These are phyloP conservation scores for Immersiporthe knoxdaviesiana DNA, from an alignment of 2,329 filamentous ascomycete species.

Conservation along the genomic window DNA sequence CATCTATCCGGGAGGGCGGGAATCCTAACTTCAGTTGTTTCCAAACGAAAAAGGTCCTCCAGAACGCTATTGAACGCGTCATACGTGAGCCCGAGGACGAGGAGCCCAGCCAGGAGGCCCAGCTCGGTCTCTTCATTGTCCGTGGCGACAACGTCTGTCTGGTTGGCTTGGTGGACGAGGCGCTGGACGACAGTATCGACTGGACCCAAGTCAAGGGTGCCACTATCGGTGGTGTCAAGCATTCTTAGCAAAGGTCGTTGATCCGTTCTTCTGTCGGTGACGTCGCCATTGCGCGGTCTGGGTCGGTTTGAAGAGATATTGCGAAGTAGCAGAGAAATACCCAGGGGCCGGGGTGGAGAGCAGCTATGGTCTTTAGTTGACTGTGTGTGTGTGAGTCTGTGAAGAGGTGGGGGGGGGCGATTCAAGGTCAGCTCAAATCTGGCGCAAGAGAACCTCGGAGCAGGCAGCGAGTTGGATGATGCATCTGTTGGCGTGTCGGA, in stretches of 20 bases:
- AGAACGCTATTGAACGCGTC: slow-evolving; percentile 82
- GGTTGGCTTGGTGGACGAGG: slow-evolving; percentile 86
- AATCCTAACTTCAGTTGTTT: neutral
- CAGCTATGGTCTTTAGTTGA: slow-evolving; percentile 11
- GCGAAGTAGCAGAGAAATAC: slow-evolving; percentile 18
- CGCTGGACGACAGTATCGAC: slow-evolving; percentile 86
- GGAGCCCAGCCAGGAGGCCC: slow-evolving; percentile 78
- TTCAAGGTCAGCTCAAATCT: slow-evolving; percentile 9
- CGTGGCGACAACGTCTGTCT: slow-evolving; percentile 93
- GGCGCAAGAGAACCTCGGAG: slow-evolving; percentile 16
- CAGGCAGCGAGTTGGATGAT: slow-evolving; percentile 14
- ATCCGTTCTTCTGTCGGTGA: neutral
- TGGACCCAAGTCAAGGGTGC: slow-evolving; percentile 89
- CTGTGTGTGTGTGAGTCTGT: neutral
- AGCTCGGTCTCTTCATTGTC: slow-evolving; percentile 87
- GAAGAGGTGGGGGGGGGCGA: neutral
- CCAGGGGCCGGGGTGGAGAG: slow-evolving; percentile 14
- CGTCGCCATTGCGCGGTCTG: neutral
- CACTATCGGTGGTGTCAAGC: slow-evolving; percentile 83
- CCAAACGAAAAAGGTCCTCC: slow-evolving; percentile 66
- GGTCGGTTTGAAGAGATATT: neutral
- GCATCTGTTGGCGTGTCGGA: slow-evolving; percentile 26
- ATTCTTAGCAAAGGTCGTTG: slow-evolving; percentile 50
- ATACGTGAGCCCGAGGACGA: slow-evolving; percentile 84
- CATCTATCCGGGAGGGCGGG: no score